Evolutionary conservation across 352 stramenopile species (phyloP), one percentile per base, ranked within the genome.

Genomic region (Globisporangium radiosum): DNA sequence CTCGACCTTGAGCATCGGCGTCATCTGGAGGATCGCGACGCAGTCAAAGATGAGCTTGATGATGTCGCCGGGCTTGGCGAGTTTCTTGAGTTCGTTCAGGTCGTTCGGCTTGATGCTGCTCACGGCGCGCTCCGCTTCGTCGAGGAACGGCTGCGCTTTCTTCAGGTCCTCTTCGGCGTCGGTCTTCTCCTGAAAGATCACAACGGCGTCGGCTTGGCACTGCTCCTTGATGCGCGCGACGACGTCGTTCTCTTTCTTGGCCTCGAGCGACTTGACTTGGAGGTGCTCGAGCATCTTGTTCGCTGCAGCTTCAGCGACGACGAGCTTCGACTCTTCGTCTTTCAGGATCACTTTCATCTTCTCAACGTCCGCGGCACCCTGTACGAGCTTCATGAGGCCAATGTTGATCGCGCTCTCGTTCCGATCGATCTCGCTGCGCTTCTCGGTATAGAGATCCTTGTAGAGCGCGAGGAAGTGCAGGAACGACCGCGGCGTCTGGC

Each of bases 1-100:
- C 60, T 92, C 80, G 0, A 90, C 69, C 57, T 88, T 88, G 14
- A 87, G 60, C 47, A 97, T 56, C 15, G 83, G 86, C 48, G 79
- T 78, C 81, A 95, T 95, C 59, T 95, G 87, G 52, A 97, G 64
- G 13, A 97, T 76, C 7, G 76, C 73, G 0, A 97, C 90, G 57
- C 87, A 92, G 71, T 97, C 91, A 59, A 97, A 97, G 52, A 97
- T 96, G 5, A 97, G 69, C 48, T 96, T 96, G 71, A 97, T 97
- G 49, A 97, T 92, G 54, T 97, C 87, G 0, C 81, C 81, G 0
- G 90, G 89, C 60, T 96, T 97, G 7, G 82, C 75, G 11, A 97
- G 70, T 54, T 95, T 97, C 66, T 97, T 97, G 17, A 97, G 70
- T 61, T 97, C 91, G 60, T 94, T 96, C 53, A 97, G 57, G 64